Conservation (phyloP, 345 rosid species). For the Arabis alpina region DNA sequence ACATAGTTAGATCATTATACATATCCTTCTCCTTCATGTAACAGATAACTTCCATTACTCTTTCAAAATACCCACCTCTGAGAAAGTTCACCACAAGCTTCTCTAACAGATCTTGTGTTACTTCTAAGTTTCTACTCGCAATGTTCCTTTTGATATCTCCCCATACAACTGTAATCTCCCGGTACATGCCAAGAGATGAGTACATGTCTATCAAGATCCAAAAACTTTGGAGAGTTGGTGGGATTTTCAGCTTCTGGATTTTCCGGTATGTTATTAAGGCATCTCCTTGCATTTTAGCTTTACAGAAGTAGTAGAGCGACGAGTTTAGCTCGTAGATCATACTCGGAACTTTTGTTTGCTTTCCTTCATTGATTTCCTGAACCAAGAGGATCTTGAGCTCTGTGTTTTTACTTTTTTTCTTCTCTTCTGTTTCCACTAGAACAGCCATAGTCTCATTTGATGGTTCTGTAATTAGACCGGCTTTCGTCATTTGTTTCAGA, state of each 20-base stretch:
- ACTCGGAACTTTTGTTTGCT: slow-evolving; percentile 45
- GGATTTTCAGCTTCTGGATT: slow-evolving; percentile 57
- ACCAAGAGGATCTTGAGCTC: slow-evolving; percentile 51
- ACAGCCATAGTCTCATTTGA: slow-evolving; percentile 39
- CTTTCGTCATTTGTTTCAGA: slow-evolving; percentile 57
- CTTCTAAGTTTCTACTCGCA: slow-evolving; percentile 41
- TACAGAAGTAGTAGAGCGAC: slow-evolving; percentile 79
- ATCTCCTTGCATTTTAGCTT: slow-evolving; percentile 81
- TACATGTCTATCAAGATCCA: slow-evolving; percentile 56
- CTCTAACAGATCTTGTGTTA: slow-evolving; percentile 68
- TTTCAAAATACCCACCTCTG: slow-evolving; percentile 90
- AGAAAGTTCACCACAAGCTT: slow-evolving; percentile 66
- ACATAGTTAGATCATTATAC: slow-evolving; percentile 63
- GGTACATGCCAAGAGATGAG: slow-evolving; percentile 65
- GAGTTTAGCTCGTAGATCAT: slow-evolving; percentile 62
- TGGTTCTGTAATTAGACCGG: slow-evolving; percentile 47
- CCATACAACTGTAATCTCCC: slow-evolving; percentile 78
- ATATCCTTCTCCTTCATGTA: slow-evolving; percentile 56
- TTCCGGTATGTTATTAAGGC: slow-evolving; percentile 60
- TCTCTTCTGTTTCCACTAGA: slow-evolving; percentile 40
- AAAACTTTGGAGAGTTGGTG: slow-evolving; percentile 64
- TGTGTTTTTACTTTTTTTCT: slow-evolving; percentile 31
- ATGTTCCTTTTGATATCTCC: slow-evolving; percentile 78
- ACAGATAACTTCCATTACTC: slow-evolving; percentile 74
- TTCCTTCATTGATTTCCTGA: slow-evolving; percentile 48